A percentile compares a stretch with the other conserved stretches of the same genome.
Conservation (phyloP, 2,329 filamentous ascomycete species). For the Leptodontidium sp. region DNA sequence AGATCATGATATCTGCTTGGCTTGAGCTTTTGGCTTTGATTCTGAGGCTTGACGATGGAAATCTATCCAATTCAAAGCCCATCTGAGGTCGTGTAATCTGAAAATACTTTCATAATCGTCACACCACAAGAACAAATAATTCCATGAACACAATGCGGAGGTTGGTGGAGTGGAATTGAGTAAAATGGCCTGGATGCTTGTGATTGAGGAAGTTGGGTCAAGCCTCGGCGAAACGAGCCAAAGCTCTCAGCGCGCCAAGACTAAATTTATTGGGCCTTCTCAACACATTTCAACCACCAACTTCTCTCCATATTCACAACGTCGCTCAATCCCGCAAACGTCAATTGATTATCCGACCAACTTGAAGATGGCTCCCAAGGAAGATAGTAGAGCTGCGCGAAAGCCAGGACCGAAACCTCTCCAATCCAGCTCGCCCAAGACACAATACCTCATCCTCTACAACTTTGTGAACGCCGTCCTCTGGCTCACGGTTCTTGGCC, state of each 20-base stretch:
- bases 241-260: slow-evolving; percentile 15
- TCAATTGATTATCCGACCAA: slow-evolving; percentile 2
- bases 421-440: slow-evolving; percentile 57
- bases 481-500: slow-evolving; percentile 80
- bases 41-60: too few relatives aligned
- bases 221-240: slow-evolving; percentile 1
- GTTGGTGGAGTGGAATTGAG: neutral
- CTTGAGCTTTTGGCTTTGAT: too few relatives aligned
- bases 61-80: too few relatives aligned
- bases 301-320: neutral
- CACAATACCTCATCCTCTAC: slow-evolving; percentile 82
- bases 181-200: neutral
- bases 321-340: neutral
- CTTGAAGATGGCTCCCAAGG: slow-evolving; percentile 32
- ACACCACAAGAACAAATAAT: too few relatives aligned
- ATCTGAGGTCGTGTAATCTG: too few relatives aligned
- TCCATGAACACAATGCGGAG: too few relatives aligned
- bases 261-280: neutral
- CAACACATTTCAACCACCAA: slow-evolving; percentile 8
- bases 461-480: slow-evolving; percentile 80
- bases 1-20: too few relatives aligned
- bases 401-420: slow-evolving; percentile 42
- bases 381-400: slow-evolving; percentile 18
- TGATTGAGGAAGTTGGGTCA: neutral
- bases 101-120: too few relatives aligned